phyloP scores from a whole-genome alignment of 495 filamentous ascomycete genomes.

The Opeltia flavorubescens region DNA sequence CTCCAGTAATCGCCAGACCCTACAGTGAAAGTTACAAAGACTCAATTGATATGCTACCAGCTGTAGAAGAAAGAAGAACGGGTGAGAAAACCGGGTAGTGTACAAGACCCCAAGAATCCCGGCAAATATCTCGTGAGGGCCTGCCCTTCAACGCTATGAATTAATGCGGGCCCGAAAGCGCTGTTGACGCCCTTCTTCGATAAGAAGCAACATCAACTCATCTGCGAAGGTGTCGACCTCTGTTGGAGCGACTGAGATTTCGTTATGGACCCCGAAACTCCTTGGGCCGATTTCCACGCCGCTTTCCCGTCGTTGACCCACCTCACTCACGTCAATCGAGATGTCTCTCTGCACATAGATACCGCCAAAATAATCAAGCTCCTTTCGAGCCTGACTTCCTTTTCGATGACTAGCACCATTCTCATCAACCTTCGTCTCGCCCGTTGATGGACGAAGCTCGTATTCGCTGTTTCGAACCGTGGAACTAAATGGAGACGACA shows the following conservation, averaged over 20 bases:
- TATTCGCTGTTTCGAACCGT: not conserved
- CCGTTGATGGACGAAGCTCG: not conserved
- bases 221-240: slow-evolving; percentile 17
- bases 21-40: no score
- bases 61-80: no score
- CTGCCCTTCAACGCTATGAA: slow-evolving; percentile 6
- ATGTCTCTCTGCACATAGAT: slow-evolving; percentile 42
- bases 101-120: no score
- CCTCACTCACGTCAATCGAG: slow-evolving; percentile 32
- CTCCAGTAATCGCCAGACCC: no score
- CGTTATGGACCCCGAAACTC: not conserved
- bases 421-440: not conserved
- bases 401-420: slow-evolving; percentile 3
- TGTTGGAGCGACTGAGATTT: not conserved
- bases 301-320: not conserved
- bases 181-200: slow-evolving; percentile 9
- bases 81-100: no score
- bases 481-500: not conserved
- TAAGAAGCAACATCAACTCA: slow-evolving; percentile 11
- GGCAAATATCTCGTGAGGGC: no score
- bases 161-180: no score
- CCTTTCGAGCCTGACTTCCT: slow-evolving; percentile 1
- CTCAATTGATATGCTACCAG: no score
- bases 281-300: slow-evolving; percentile 1
- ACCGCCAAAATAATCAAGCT: slow-evolving; percentile 22